Conservation (phyloP, 441 rosid species). For the Euphorbia corollata region DNA sequence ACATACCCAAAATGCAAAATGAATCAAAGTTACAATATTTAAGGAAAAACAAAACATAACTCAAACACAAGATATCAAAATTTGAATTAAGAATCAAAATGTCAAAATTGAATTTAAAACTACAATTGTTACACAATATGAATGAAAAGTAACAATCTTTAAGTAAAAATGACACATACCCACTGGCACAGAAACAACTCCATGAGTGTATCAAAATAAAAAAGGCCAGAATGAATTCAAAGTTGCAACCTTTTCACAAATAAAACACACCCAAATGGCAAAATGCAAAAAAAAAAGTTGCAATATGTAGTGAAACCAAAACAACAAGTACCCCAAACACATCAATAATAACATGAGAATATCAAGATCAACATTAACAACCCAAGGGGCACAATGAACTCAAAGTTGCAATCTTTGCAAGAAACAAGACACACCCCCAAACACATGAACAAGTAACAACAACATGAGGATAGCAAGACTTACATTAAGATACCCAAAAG, state of each 20-base stretch:
- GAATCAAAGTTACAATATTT: no score
- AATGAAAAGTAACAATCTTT: no score
- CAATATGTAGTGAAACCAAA: not conserved
- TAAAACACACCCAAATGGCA: not conserved
- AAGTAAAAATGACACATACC: no score
- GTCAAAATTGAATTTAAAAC: no score
- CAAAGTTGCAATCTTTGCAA: not conserved
- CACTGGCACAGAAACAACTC: no score
- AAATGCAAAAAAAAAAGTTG: not conserved
- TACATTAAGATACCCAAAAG: not conserved
- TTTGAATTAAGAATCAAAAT: no score
- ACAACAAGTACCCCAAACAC: slow-evolving; percentile 50
- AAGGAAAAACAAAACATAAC: no score
- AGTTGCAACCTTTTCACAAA: not conserved
- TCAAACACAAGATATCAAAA: no score
- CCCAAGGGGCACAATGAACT: not conserved
- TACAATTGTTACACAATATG: no score
- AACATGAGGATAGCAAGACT: not conserved
- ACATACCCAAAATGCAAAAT: no score
- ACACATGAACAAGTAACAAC: slow-evolving; percentile 45
- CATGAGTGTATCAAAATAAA: not conserved
- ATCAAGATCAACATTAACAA: not conserved
- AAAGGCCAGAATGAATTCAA: no score
- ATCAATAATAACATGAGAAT: not conserved
- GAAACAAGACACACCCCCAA: slow-evolving; percentile 33